A percentile compares a stretch with the other conserved stretches of the same genome.
These are phyloP conservation scores for Dothideomycetidae sp. DNA, from an alignment of 2,329 filamentous ascomycete species.

Conservation along the genomic window DNA sequence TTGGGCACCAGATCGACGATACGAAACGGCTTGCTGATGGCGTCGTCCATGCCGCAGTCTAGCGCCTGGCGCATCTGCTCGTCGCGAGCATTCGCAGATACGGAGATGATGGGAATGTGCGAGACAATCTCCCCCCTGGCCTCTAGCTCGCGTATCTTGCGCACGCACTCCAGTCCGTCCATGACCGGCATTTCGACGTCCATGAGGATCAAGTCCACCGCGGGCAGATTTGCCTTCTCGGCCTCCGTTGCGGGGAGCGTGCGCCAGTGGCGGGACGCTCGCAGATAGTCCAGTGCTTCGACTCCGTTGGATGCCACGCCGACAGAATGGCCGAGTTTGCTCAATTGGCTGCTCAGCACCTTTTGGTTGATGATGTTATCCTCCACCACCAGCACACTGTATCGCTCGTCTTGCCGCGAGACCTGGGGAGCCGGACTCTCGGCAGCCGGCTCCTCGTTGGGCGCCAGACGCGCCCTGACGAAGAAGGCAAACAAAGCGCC, in stretches of 20 bases:
- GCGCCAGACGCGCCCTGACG: conserved; percentile 38
- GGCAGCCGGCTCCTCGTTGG: too few species aligned
- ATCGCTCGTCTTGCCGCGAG: too few species aligned
- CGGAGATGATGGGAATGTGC: conserved; percentile 61
- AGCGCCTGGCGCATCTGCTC: conserved; percentile 61
- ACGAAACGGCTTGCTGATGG: conserved; percentile 11
- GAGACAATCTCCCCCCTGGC: conserved; percentile 43
- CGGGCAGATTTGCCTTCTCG: too few species aligned
- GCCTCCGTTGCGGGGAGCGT: too few species aligned
- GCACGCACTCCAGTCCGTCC: conserved; percentile 62
- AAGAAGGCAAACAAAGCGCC: conserved; percentile 57
- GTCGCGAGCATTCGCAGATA: conserved; percentile 64
- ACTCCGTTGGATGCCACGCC: conserved; percentile 26
- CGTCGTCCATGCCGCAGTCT: conserved; percentile 49
- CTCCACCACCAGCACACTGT: conserved; percentile 17
- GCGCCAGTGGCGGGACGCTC: conserved; percentile 14
- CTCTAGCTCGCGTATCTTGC: conserved; percentile 54
- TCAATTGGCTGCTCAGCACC: conserved; percentile 26
- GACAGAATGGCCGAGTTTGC: conserved; percentile 24
- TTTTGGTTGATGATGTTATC: conserved; percentile 30
- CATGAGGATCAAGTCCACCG: conserved; percentile 57
- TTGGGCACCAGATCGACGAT: conserved; percentile 11
- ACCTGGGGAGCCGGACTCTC: too few species aligned
- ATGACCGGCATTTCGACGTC: conserved; percentile 74
- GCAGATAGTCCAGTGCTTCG: conserved; percentile 24